Base-by-base conservation (phyloP, 352 stramenopile genomes). In the Phytophthora melonis region DNA sequence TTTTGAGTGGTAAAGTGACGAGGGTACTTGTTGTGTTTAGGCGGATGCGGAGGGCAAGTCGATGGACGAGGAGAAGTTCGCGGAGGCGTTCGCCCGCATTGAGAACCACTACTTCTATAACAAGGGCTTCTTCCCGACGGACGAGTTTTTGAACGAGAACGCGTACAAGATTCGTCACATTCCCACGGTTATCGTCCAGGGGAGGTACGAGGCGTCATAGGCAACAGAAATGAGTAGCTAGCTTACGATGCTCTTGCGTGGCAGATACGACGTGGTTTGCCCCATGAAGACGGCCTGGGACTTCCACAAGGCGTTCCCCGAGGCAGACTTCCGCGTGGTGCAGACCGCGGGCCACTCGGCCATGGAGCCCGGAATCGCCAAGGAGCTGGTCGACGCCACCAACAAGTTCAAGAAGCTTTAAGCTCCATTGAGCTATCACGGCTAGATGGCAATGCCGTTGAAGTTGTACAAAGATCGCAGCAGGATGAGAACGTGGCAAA, bases 81-180 rank as follows among this genome's bases (percentile, higher is more conserved):
- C 92, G 8, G 85, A 97, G 68, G 91, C 94, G 2, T 98, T 98
- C 72, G 93, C 93, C 30, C 87, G 93, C 54, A 98, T 98, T 66
- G 94, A 98, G 79, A 97, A 96, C 81, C 93, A 98, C 72, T 98
- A 97, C 77, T 98, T 98, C 32, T 73, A 93, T 45, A 88, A 98
- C 80, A 88, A 93, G 54, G 94, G 90, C 21, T 98, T 97, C 78
- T 97, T 98, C 75, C 86, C 91, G 8, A 84, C 54, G 23, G 88
- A 97, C 68, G 84, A 92, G 53, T 97, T 96, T 62, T 69, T 98
- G 56, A 89, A 97, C 50, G 89, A 97, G 58, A 93, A 98, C 67
- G 87, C 87, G 39, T 80, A 93, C 77, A 95, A 96, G 81, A 97
- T 98, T 75, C 87, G 89, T 52, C 88, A 98, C 77, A 97, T 98